Percentiles rank a stretch among this genome's conserved stretches.
Evolutionary conservation across 2,329 filamentous ascomycete species (phyloP).

Genomic region (Didymellaceae sp.): DNA sequence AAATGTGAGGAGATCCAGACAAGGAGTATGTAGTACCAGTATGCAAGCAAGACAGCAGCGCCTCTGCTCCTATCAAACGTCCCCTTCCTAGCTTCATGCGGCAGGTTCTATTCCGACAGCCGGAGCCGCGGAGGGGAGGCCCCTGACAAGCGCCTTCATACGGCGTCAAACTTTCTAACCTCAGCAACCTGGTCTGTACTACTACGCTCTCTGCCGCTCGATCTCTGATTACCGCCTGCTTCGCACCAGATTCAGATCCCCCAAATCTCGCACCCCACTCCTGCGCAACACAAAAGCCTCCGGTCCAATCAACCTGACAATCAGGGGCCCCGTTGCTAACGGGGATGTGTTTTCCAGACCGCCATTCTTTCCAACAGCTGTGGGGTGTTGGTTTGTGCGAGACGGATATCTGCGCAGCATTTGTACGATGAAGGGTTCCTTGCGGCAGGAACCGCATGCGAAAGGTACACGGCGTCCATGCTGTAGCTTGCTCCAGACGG

Average conservation of each 20-base stretch:
- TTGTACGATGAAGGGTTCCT: constrained; percentile 4
- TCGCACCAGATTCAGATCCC: too few species aligned
- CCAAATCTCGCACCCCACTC: neutral
- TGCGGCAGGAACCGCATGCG: constrained; percentile 5
- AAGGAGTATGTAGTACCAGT: neutral
- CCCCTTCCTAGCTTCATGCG: constrained; percentile 3
- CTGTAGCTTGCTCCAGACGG: too few species aligned
- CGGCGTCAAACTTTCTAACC: neutral
- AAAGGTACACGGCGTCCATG: constrained; percentile 3
- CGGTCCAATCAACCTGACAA: constrained; percentile 7
- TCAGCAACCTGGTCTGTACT: constrained; percentile 3
- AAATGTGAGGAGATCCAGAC: neutral
- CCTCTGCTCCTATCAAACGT: neutral
- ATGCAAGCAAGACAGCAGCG: constrained; percentile 1
- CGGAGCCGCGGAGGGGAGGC: constrained; percentile 6
- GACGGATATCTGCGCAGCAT: constrained; percentile 16
- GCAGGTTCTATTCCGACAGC: constrained; percentile 4
- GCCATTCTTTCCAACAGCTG: constrained; percentile 12
- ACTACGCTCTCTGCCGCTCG: constrained; percentile 4
- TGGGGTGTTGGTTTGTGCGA: too few species aligned
- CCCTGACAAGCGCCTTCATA: constrained; percentile 1
- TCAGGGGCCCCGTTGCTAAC: constrained; percentile 3
- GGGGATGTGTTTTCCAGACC: constrained; percentile 11
- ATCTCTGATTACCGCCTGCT: constrained; percentile 7
- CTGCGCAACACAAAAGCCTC: constrained; percentile 5